A percentile compares a stretch with the other conserved stretches of the same genome.
These are phyloP conservation scores for Dryas drummondii DNA, from an alignment of 306 rosid genomes.

Conservation along the genomic window DNA sequence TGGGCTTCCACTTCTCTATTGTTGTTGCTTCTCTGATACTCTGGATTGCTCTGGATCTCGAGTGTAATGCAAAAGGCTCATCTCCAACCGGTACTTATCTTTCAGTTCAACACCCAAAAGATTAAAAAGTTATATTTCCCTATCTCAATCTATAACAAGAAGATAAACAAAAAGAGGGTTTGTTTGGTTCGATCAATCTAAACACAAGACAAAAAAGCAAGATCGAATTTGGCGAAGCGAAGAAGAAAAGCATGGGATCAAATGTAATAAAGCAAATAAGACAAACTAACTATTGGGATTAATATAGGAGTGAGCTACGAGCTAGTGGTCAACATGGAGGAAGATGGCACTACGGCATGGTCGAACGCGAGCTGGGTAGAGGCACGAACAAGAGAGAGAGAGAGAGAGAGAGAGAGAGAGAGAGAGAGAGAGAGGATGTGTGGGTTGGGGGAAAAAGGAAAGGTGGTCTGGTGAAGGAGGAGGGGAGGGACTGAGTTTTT, in stretches of 20 bases:
- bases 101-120: slow-evolving; percentile 7
- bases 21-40: slow-evolving; percentile 43
- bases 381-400: too few species aligned
- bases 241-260: slow-evolving; percentile 44
- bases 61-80: slow-evolving; percentile 79
- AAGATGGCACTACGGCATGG: too few species aligned
- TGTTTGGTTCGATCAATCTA: slow-evolving; percentile 51
- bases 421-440: too few species aligned
- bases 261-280: slow-evolving; percentile 26
- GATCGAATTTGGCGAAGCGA: slow-evolving; percentile 27
- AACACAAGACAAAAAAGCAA: slow-evolving; percentile 42
- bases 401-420: too few species aligned
- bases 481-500: too few species aligned
- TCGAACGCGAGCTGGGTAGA: too few species aligned
- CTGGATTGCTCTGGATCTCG: slow-evolving; percentile 53
- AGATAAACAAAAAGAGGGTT: slow-evolving; percentile 27
- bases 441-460: too few species aligned
- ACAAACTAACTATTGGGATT: slow-evolving; percentile 31
- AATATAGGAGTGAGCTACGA: too few species aligned
- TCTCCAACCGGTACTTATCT: slow-evolving; percentile 95
- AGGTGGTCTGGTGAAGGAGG: too few species aligned
- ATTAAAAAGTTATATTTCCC: not conserved
- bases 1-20: slow-evolving; percentile 19
- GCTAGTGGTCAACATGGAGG: too few species aligned
- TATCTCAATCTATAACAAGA: not conserved